These are phyloP conservation scores for Cunninghamia lanceolata DNA, from an alignment of 75 land plant genomes.

Conservation along the genomic window DNA sequence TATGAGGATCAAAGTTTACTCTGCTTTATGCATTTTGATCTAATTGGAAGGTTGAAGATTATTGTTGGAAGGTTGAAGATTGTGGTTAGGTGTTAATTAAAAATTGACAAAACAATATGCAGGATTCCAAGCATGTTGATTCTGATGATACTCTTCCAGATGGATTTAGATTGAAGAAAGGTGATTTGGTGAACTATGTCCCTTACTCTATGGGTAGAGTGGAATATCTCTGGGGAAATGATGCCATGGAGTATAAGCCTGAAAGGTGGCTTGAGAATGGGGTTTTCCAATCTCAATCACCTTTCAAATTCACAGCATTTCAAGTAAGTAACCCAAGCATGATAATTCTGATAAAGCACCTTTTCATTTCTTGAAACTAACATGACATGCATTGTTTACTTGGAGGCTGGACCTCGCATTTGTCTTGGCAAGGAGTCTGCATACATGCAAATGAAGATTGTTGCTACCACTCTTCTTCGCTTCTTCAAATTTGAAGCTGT, in stretches of 20 bases:
- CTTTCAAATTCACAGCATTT: conserved; percentile 51
- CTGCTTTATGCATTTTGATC: neutral
- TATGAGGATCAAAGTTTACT: too few species aligned
- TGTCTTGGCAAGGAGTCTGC: conserved; percentile 79
- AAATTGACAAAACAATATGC: neutral
- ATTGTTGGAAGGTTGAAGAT: too few species aligned
- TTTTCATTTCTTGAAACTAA: neutral
- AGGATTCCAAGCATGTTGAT: conserved; percentile 46
- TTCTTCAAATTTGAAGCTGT: conserved; percentile 41
- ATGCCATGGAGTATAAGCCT: conserved; percentile 39
- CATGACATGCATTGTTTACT: neutral
- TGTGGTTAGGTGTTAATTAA: neutral
- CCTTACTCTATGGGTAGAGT: conserved; percentile 50
- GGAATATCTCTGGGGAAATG: conserved; percentile 40
- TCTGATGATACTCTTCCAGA: conserved; percentile 55
- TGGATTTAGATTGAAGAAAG: conserved; percentile 32
- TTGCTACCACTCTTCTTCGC: conserved; percentile 34
- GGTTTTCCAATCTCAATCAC: conserved; percentile 32
- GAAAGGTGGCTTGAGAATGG: conserved; percentile 50
- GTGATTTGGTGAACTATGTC: conserved; percentile 29
- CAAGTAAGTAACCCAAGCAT: conserved; percentile 24
- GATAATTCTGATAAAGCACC: neutral
- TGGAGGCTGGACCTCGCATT: conserved; percentile 74
- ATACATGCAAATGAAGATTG: conserved; percentile 70
- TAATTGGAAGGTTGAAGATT: neutral